Base-by-base conservation (phyloP, 139 green algal genomes). In the Volvox reticuliferus region DNA sequence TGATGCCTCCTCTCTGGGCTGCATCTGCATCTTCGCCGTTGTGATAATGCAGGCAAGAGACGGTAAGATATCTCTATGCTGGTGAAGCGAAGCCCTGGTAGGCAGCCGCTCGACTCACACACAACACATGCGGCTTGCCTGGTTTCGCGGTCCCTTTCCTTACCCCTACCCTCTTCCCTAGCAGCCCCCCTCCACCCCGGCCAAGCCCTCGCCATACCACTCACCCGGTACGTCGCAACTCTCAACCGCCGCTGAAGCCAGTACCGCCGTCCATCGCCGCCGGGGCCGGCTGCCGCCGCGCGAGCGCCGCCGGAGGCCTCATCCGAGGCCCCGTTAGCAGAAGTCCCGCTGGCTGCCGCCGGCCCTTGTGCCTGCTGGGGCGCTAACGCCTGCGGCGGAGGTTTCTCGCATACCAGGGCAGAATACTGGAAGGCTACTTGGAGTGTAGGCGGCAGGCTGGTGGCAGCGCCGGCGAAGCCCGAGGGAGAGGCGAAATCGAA, bases 391-490 rank as follows among this genome's bases (percentile, higher is more conserved):
- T 30, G 22, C 37, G 26, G 26, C 68, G 36, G 33, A 13, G 33
- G 21, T 67, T 79, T 85, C 73, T 79, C 69, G 65, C 87, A 68
- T 82, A 92, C 77, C 71, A 93, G 73, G 9, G 77, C 73, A 0
- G 93, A 95, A 88, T 97, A 99, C 94, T 99, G 97, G 86, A 98
- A 97, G 20, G 95, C 97, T n/a, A 98, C 77, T 90, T 90, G 87
- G 76, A 91, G 28, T 9, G 80, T 80, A 35, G 82, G 80, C 35
- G 82, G 89, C 36, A 82, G 69, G 18, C 21, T 33, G 85, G 68
- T 61, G n/a, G 85, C n/a, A 18, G 30, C 69, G 28, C 69, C 69
- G 17, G 76, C 62, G 20, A 90, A 87, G 71, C 82, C 82, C 3
- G 75, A 67, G 30, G 77, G 79, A 1, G 81, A 61, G 0, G 61